phyloP scores from a whole-genome alignment of 768 basidiomycete species.

The Tylopilus felleus region DNA sequence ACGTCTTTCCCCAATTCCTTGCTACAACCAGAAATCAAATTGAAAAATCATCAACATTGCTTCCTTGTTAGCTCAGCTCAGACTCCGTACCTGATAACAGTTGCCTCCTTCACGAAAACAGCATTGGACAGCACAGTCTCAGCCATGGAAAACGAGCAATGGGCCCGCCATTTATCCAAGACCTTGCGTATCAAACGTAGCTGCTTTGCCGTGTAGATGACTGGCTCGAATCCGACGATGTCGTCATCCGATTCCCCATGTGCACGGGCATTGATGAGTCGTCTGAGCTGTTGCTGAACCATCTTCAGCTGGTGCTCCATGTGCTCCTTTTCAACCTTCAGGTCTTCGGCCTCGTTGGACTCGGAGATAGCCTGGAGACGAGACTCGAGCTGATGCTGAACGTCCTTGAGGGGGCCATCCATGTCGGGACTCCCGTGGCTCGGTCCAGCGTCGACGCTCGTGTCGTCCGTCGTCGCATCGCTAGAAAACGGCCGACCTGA shows the following conservation, averaged over 20 bases:
- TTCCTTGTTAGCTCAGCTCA: background rate
- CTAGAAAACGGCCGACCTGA: constrained; percentile 75
- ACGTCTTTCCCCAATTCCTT: constrained; percentile 86
- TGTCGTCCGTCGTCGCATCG: constrained; percentile 83
- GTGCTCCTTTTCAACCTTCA: constrained; percentile 88
- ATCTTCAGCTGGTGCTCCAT: constrained; percentile 86
- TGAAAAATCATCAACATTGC: constrained; percentile 1
- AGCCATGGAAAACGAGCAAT: constrained; percentile 88
- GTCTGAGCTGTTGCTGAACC: constrained; percentile 79
- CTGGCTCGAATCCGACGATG: constrained; percentile 67
- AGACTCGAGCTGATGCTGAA: constrained; percentile 72
- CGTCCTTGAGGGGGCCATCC: constrained; percentile 62
- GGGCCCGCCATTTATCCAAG: constrained; percentile 80
- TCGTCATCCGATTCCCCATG: constrained; percentile 71
- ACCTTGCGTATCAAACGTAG: constrained; percentile 79
- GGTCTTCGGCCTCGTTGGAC: constrained; percentile 75
- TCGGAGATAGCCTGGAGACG: constrained; percentile 60
- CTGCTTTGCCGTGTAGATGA: constrained; percentile 79
- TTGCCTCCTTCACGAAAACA: constrained; percentile 88
- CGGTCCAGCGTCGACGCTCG: constrained; percentile 68
- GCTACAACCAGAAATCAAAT: constrained; percentile 39
- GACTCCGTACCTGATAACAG: constrained; percentile 72
- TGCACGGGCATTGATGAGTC: constrained; percentile 70
- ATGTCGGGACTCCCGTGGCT: constrained; percentile 64
- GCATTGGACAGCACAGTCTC: constrained; percentile 84